Base-by-base conservation (phyloP, 345 rosid genomes). In the Sisymbrium altissimum region DNA sequence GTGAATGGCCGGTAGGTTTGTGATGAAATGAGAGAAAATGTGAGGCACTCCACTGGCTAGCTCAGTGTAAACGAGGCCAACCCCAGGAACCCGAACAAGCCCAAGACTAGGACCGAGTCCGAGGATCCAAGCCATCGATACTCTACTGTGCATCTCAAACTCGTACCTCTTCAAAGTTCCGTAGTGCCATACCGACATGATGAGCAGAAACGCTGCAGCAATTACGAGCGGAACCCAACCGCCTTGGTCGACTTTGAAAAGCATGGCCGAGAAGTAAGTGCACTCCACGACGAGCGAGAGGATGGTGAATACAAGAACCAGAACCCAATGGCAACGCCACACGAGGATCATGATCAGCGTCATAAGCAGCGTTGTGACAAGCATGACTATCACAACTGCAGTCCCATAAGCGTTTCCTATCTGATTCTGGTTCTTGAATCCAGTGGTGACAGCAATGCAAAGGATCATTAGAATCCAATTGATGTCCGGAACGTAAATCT, bases 181-280 rank as follows among this genome's bases (percentile, higher is more conserved):
- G 8, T 89, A 86, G 60, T 88, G 90, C 97, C 97, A 93, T 56
- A 87, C 92, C 38, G 86, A 93, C 98, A 93, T 90, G 18, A 89
- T 82, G 68, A 90, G 78, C 12, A 92, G 88, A 33, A 93, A 92
- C 52, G 89, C 74, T 41, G 89, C 66, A 33, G 97, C 90, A 17
- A 93, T 88, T 15, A 88, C 96, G 23, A 93, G 90, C 5, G 97
- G 98, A 35, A 93, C 86, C 97, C 98, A 93, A 59, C 98, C 97
- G 8, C 97, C 94, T 70, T 87, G 89, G 1, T 84, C 86, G 53
- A 88, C 68, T 75, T 93, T 93, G 23, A 87, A 85, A 71, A 81
- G 80, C 75, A 91, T 88, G 1, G 97, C 94, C 4, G 91, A 89
- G 67, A 86, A 87, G 73, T 93, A 93, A 15, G 90, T 86, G 23